Evolutionary conservation across 257 asterid species (phyloP).

Genomic region (Lithospermum erythrorhizon): DNA sequence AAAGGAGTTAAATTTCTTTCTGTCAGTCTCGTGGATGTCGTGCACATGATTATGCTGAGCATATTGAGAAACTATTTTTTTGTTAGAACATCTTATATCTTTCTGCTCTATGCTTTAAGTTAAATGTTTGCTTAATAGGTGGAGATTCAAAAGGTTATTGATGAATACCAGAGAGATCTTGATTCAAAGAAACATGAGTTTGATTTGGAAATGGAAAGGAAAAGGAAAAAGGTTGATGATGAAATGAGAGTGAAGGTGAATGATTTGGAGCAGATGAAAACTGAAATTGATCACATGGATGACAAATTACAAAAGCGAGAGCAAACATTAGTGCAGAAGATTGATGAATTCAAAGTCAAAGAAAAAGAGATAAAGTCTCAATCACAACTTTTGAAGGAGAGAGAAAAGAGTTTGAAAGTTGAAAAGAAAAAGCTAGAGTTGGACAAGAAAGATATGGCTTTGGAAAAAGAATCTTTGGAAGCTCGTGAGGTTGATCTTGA

Average conservation of each 20-base stretch:
- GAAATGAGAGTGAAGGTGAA: constrained; percentile 41
- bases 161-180: constrained; percentile 39
- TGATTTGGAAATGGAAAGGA: constrained; percentile 48
- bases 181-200: constrained; percentile 42
- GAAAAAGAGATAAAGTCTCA: constrained; percentile 49
- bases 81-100: too few species aligned
- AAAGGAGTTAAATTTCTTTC: too few species aligned
- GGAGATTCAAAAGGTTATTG: constrained; percentile 51
- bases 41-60: too few species aligned
- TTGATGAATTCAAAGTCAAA: constrained; percentile 55
- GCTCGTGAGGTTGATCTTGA: constrained; percentile 41
- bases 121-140: constrained; percentile 32
- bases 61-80: too few species aligned
- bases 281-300: constrained; percentile 49
- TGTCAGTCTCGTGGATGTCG: too few species aligned
- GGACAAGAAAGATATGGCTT: constrained; percentile 28
- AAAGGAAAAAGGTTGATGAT: constrained; percentile 38
- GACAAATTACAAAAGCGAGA: constrained; percentile 57
- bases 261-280: constrained; percentile 38
- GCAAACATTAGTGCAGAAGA: constrained; percentile 47
- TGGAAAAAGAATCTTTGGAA: constrained; percentile 42
- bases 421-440: constrained; percentile 41
- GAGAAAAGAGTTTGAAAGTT: constrained; percentile 45
- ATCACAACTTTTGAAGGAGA: constrained; percentile 52
- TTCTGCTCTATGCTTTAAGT: not conserved